Conservation (phyloP, 2,329 filamentous ascomycete species). For the Colletotrichum chrysophilum region DNA sequence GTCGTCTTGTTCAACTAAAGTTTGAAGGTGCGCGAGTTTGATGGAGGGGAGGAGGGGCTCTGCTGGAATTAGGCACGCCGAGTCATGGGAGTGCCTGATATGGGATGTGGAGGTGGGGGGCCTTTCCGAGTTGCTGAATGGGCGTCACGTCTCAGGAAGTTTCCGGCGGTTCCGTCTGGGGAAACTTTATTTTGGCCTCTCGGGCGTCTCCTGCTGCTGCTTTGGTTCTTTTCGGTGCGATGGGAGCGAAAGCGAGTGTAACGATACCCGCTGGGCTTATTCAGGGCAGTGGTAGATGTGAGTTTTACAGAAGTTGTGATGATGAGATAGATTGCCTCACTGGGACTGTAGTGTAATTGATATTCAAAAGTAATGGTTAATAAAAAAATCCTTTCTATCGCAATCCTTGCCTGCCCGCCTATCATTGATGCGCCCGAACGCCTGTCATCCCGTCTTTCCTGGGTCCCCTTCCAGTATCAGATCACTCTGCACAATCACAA, state of each 20-base stretch:
- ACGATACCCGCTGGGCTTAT: neutral
- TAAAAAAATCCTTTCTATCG: neutral
- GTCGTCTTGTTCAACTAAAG: neutral
- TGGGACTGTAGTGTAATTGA: neutral
- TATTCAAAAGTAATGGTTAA: neutral
- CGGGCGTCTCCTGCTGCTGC: neutral
- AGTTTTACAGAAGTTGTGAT: neutral
- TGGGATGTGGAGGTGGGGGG: neutral
- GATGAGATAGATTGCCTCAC: neutral
- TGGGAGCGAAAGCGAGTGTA: neutral
- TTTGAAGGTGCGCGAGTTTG: neutral
- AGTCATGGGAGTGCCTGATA: neutral
- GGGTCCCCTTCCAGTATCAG: neutral
- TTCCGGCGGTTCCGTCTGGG: neutral
- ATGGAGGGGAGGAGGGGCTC: neutral
- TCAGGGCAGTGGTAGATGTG: rapidly evolving
- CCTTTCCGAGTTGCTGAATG: neutral
- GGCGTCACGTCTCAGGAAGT: neutral
- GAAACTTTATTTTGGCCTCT: neutral
- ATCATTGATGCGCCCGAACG: neutral
- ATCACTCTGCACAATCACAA: neutral
- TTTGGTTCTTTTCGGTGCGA: neutral
- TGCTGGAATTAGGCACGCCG: neutral
- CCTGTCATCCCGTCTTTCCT: neutral
- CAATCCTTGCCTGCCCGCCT: neutral